A percentile compares a stretch with the other conserved stretches of the same genome.
Conservation (phyloP, 2,329 filamentous ascomycete genomes). For the Leptosphaerulina australis region DNA sequence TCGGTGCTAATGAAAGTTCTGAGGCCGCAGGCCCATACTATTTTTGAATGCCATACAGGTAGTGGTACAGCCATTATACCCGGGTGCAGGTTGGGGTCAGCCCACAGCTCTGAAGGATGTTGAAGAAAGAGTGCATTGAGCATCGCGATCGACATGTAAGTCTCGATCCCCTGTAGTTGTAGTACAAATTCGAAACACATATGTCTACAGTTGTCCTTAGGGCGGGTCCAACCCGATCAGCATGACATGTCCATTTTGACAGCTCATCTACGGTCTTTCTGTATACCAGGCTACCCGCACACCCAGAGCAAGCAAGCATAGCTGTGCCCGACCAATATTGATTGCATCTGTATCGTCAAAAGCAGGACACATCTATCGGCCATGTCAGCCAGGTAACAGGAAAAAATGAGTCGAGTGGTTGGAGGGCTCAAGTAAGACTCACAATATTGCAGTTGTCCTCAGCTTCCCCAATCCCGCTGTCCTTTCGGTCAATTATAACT, state of each 20-base stretch:
- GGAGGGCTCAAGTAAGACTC: not conserved
- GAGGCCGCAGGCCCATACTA: no score
- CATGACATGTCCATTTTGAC: not conserved
- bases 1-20: no score
- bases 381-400: constrained; percentile 1
- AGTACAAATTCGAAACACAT: no score
- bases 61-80: no score
- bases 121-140: no score
- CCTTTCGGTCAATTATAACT: not conserved
- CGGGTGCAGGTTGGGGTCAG: no score
- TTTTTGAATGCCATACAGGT: no score
- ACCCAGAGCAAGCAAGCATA: constrained; percentile 19
- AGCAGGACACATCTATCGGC: constrained; percentile 5
- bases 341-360: constrained; percentile 3
- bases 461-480: constrained; percentile 4
- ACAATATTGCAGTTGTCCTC: not conserved
- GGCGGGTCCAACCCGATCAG: not conserved
- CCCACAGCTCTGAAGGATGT: no score
- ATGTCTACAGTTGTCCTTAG: not conserved
- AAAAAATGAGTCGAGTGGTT: not conserved
- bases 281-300: constrained; percentile 32
- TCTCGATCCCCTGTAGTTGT: no score
- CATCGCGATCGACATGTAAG: no score
- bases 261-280: constrained; percentile 7
- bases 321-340: constrained; percentile 17